Evolutionary conservation across 345 rosid genomes (phyloP).

Genomic region (Eucalyptus pauciflora): DNA sequence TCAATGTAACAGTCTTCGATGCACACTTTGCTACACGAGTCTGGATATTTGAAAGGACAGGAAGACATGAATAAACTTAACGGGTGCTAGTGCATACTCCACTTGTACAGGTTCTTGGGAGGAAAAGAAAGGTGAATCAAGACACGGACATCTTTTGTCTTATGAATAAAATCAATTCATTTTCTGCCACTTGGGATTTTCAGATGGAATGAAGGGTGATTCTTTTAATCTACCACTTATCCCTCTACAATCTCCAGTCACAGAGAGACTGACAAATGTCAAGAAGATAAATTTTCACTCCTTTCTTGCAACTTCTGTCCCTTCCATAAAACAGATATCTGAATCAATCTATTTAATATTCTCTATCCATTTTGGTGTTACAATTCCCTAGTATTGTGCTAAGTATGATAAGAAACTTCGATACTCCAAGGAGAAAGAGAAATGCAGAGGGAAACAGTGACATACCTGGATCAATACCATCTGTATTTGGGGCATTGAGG

Average conservation of each 20-base stretch:
- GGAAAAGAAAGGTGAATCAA: neutral
- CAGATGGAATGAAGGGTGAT: neutral
- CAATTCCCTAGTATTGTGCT: neutral
- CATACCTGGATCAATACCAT: slow-evolving; percentile 93
- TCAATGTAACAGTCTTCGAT: slow-evolving; percentile 89
- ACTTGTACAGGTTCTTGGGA: neutral
- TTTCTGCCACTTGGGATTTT: neutral
- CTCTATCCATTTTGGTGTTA: neutral
- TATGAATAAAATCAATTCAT: neutral
- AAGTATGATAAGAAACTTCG: neutral
- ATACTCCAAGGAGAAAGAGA: neutral
- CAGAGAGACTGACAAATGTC: neutral
- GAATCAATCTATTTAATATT: neutral
- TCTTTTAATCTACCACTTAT: neutral
- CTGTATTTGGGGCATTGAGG: slow-evolving; percentile 92
- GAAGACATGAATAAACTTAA: neutral
- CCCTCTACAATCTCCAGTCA: neutral
- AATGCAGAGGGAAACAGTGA: neutral
- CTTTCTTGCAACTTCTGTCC: neutral
- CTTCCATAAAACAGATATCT: neutral
- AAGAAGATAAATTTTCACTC: neutral
- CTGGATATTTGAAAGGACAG: slow-evolving; percentile 22
- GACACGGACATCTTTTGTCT: neutral
- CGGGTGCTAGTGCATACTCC: neutral
- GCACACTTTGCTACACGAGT: slow-evolving; percentile 82